These are phyloP conservation scores for Coriaria nepalensis DNA, from an alignment of 306 rosid species.

Conservation along the genomic window DNA sequence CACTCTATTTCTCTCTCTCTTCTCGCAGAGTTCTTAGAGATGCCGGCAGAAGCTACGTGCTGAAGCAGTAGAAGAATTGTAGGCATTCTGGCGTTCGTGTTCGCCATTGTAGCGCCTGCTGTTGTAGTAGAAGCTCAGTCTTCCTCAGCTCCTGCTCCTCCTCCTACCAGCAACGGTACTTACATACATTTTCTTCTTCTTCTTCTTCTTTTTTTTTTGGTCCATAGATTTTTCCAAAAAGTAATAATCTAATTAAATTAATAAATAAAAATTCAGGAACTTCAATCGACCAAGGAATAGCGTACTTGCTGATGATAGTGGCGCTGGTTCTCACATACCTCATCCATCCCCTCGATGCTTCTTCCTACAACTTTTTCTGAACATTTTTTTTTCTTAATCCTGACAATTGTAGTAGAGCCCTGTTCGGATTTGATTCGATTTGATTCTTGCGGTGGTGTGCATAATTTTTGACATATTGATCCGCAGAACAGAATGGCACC, in stretches of 20 bases:
- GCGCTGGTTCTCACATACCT: conserved; percentile 75
- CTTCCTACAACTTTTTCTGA: conserved; percentile 28
- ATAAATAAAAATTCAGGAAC: no score
- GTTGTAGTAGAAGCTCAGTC: conserved; percentile 18
- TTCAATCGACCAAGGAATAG: conserved; percentile 75
- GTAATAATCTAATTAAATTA: no score
- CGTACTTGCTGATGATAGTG: conserved; percentile 60
- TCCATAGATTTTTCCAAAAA: background rate
- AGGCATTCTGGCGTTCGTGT: conserved; percentile 18
- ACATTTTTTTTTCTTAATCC: background rate
- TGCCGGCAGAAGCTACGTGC: conserved; percentile 22
- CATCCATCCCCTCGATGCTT: conserved; percentile 60
- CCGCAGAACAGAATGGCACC: no score
- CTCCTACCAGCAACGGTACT: conserved; percentile 63
- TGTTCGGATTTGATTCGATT: no score
- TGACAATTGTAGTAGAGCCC: no score
- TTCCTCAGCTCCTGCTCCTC: conserved; percentile 29
- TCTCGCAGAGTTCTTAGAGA: conserved; percentile 3
- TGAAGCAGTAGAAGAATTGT: conserved; percentile 19
- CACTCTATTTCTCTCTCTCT: background rate
- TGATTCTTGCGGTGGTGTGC: no score
- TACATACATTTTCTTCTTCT: background rate
- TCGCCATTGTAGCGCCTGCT: conserved; percentile 33
- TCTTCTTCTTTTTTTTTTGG: background rate
- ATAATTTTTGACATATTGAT: no score